Percentiles rank a stretch among this genome's conserved stretches.
Evolutionary conservation across 768 basidiomycete species (phyloP).

Genomic region (Psilocybe azurescens): DNA sequence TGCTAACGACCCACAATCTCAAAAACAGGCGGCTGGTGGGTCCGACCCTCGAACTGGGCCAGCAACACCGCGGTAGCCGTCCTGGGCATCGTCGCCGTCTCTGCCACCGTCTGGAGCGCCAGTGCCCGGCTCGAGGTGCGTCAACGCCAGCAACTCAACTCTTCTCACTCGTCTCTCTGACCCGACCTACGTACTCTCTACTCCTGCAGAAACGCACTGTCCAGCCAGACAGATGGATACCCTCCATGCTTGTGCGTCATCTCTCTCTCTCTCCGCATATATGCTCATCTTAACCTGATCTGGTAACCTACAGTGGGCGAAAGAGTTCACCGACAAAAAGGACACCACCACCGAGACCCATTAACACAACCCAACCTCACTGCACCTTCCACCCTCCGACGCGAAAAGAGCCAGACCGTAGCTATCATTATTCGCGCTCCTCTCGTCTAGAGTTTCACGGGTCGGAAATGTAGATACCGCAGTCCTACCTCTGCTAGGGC

Average conservation of each 20-base stretch:
- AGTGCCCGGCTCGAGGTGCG: slow-evolving; percentile 85
- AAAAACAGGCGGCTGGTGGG: slow-evolving; percentile 91
- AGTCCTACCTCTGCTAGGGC: too few species aligned
- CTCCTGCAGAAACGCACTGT: slow-evolving; percentile 54
- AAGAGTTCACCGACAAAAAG: slow-evolving; percentile 22
- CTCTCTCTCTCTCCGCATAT: neutral
- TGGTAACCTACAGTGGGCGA: slow-evolving; percentile 19
- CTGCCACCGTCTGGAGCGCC: slow-evolving; percentile 69
- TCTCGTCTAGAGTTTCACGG: too few species aligned
- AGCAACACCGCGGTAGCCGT: slow-evolving; percentile 80
- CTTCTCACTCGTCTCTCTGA: neutral
- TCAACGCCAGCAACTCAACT: neutral
- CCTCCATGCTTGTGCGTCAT: slow-evolving; percentile 73
- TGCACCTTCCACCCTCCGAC: neutral
- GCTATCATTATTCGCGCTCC: too few species aligned
- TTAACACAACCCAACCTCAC: neutral
- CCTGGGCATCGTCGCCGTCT: slow-evolving; percentile 68
- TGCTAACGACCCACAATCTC: neutral
- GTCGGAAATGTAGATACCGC: too few species aligned
- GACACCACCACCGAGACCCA: neutral
- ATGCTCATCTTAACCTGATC: too few species aligned
- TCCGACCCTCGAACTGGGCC: slow-evolving; percentile 88
- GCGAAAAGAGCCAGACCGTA: too few species aligned
- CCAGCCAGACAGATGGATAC: slow-evolving; percentile 72
- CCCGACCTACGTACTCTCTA: too few species aligned